Conservation (phyloP, 2,329 filamentous ascomycete genomes). For the Chaetomiaceae sp. region DNA sequence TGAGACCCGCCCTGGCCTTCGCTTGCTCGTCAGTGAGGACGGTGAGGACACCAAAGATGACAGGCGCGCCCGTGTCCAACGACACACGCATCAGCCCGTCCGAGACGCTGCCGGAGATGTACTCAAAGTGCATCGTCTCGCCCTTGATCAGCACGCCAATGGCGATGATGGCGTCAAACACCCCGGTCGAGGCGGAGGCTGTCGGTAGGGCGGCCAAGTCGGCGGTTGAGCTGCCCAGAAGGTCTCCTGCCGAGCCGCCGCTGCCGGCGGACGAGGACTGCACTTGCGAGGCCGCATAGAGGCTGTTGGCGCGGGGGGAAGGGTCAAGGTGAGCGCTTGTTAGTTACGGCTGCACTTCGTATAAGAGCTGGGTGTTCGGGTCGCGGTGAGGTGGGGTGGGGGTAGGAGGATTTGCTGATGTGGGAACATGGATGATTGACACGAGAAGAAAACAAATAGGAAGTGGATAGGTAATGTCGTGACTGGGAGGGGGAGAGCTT, state of each 20-base stretch:
- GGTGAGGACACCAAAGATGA: conserved; percentile 89
- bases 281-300: conserved; percentile 81
- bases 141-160: conserved; percentile 97
- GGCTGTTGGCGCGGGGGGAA: conserved; percentile 42
- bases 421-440: neutral
- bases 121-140: conserved; percentile 99
- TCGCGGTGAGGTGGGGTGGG: neutral
- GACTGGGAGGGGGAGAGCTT: neutral
- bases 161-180: conserved; percentile 92
- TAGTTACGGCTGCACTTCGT: neutral
- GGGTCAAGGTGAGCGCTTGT: too few species aligned
- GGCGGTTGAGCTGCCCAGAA: conserved; percentile 63
- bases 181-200: conserved; percentile 42
- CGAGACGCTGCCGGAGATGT: conserved; percentile 86
- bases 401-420: neutral
- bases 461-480: neutral
- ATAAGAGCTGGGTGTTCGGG: neutral
- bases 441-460: neutral
- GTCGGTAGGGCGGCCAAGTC: conserved; percentile 55
- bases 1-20: conserved; percentile 72
- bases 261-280: conserved; percentile 64
- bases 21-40: conserved; percentile 87
- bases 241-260: conserved; percentile 66
- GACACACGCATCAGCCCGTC: conserved; percentile 94
- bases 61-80: conserved; percentile 80